These are phyloP conservation scores for Acorus gramineus DNA, from an alignment of 106 monocot species.

Conservation along the genomic window DNA sequence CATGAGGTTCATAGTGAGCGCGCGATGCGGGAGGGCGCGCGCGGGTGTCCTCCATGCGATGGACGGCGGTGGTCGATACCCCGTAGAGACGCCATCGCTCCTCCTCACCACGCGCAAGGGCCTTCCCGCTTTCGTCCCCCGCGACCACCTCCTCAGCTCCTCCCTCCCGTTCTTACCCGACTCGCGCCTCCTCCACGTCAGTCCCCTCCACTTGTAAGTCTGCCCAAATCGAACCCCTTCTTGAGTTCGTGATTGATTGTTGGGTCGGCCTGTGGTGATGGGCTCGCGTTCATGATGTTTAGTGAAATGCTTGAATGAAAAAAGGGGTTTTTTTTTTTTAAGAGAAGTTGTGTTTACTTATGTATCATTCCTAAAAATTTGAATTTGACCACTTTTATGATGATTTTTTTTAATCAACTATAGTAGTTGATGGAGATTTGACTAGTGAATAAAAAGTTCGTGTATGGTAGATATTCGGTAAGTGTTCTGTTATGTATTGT, in stretches of 20 bases:
- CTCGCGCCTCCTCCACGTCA: constrained; percentile 71
- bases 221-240: neutral
- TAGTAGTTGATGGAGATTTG: no score
- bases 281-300: neutral
- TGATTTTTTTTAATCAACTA: no score
- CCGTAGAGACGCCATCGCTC: constrained; percentile 79
- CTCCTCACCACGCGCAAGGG: constrained; percentile 76
- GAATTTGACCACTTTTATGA: no score
- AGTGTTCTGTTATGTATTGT: no score
- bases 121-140: constrained; percentile 67
- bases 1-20: constrained; percentile 69
- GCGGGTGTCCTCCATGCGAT: constrained; percentile 39
- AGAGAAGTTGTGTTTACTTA: no score
- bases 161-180: constrained; percentile 30
- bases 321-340: neutral
- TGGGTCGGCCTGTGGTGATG: neutral
- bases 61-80: constrained; percentile 1
- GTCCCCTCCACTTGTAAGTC: constrained; percentile 89
- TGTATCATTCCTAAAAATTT: no score
- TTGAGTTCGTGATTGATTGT: neutral
- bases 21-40: constrained; percentile 49
- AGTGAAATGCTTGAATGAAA: constrained; percentile 13
- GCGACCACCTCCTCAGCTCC: constrained; percentile 45
- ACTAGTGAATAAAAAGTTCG: no score
- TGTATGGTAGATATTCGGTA: no score